phyloP scores from a whole-genome alignment of 2,329 filamentous ascomycete genomes.

The Zasmidium citrigriseum region DNA sequence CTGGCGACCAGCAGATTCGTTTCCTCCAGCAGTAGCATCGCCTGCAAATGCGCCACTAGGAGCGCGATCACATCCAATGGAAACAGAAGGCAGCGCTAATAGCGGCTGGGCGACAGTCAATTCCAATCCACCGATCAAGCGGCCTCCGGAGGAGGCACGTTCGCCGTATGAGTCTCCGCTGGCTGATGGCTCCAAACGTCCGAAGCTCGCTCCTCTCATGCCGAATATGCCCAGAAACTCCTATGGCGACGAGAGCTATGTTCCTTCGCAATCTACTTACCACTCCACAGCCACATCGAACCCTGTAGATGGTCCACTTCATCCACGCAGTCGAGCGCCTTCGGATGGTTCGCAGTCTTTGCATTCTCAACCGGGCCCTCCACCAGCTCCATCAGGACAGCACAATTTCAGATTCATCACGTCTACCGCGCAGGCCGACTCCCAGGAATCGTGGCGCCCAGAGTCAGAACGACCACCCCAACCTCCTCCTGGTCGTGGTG shows the following conservation, averaged over 20 bases:
- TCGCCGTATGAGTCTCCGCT: constrained; percentile 32
- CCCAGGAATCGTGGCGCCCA: constrained; percentile 32
- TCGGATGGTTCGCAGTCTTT: constrained; percentile 30
- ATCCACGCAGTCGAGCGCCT: constrained; percentile 34
- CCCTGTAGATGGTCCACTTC: constrained; percentile 14
- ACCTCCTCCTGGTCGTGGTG: constrained; percentile 14
- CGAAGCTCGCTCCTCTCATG: constrained; percentile 42
- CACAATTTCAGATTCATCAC: constrained; percentile 36
- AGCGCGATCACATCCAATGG: constrained; percentile 22
- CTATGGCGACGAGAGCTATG: constrained; percentile 30
- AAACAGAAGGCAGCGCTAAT: constrained; percentile 20
- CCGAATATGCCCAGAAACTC: constrained; percentile 37
- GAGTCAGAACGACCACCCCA: constrained; percentile 18
- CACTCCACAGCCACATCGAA: constrained; percentile 10
- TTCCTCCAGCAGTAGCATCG: constrained; percentile 17
- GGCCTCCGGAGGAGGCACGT: constrained; percentile 38
- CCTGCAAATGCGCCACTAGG: constrained; percentile 20
- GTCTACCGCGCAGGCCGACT: constrained; percentile 31
- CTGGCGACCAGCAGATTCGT: constrained; percentile 32
- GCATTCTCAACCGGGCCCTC: constrained; percentile 26
- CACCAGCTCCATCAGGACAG: constrained; percentile 19
- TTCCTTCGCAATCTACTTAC: constrained; percentile 17
- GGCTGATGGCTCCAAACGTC: constrained; percentile 47
- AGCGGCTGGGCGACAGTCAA: constrained; percentile 50
- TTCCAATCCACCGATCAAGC: constrained; percentile 43